phyloP scores from a whole-genome alignment of 441 rosid species.

The Erodium moschatum region DNA sequence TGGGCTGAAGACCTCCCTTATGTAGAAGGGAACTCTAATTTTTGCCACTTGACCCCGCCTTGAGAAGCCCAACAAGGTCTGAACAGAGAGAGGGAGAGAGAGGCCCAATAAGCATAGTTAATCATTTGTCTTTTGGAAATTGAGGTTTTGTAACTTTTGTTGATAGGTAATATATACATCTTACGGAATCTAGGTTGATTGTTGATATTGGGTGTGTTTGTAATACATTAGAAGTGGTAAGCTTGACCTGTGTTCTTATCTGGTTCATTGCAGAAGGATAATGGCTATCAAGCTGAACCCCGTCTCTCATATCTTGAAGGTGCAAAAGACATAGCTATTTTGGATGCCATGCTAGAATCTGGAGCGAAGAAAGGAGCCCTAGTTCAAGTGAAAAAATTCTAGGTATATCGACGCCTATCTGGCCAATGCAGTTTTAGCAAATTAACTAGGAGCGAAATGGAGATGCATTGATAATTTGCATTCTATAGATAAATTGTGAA shows the following conservation, averaged over 20 bases:
- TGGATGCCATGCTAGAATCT: slow-evolving; percentile 94
- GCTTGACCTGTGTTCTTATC: neutral
- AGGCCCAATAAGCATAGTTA: too few relatives aligned
- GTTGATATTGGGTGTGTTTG: neutral
- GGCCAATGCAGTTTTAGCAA: neutral
- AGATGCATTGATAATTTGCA: neutral
- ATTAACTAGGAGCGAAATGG: neutral
- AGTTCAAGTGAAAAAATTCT: slow-evolving; percentile 49
- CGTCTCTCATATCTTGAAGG: slow-evolving; percentile 78
- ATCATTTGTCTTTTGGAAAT: too few relatives aligned
- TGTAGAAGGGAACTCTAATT: too few relatives aligned
- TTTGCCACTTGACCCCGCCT: too few relatives aligned
- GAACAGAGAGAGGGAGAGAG: too few relatives aligned
- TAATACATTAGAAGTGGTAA: neutral
- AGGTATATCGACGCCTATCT: slow-evolving; percentile 14
- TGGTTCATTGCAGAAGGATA: slow-evolving; percentile 37
- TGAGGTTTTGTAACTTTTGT: too few relatives aligned
- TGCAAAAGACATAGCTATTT: slow-evolving; percentile 77
- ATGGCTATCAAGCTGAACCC: slow-evolving; percentile 44
- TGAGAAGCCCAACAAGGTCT: too few relatives aligned
- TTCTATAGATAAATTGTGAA: neutral
- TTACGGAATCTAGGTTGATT: neutral
- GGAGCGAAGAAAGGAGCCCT: slow-evolving; percentile 53
- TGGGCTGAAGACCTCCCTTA: neutral
- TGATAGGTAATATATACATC: too few relatives aligned